Percentiles rank a stretch among this genome's conserved stretches.
phyloP scores from a whole-genome alignment of 75 land plant species.

The Pseudotsuga menziesii region DNA sequence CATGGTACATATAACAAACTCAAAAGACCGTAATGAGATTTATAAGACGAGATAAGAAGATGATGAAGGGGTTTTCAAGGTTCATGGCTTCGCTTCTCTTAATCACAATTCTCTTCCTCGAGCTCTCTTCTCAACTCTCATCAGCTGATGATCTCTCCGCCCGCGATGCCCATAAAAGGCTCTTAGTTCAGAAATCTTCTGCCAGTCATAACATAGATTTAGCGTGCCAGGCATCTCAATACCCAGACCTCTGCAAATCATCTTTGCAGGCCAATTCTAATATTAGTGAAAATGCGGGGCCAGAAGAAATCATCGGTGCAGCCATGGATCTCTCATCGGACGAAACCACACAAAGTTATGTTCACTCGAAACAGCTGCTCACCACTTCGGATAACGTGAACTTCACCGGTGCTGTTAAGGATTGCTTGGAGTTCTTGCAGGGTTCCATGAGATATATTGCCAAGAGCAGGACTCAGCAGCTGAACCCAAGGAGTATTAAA shows the following conservation, averaged over 20 bases:
- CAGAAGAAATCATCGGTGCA: slow-evolving; percentile 6
- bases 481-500: slow-evolving; percentile 10
- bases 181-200: no score
- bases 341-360: background rate
- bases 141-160: no score
- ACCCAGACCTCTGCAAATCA: background rate
- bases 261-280: background rate
- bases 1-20: no score
- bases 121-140: no score
- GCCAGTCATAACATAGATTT: background rate
- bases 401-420: slow-evolving; percentile 26
- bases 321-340: background rate
- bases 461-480: background rate
- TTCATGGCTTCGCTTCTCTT: no score
- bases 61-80: no score
- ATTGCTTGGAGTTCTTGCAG: slow-evolving; percentile 31
- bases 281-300: background rate
- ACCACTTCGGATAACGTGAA: slow-evolving; percentile 7
- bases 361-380: background rate
- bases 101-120: no score
- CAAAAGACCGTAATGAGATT: no score
- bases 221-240: slow-evolving; percentile 13
- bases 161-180: no score
- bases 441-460: slow-evolving; percentile 16
- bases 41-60: no score